Percentiles rank a stretch among this genome's conserved stretches.
phyloP scores from a whole-genome alignment of 768 basidiomycete genomes.

The Amanita pallidorosea region DNA sequence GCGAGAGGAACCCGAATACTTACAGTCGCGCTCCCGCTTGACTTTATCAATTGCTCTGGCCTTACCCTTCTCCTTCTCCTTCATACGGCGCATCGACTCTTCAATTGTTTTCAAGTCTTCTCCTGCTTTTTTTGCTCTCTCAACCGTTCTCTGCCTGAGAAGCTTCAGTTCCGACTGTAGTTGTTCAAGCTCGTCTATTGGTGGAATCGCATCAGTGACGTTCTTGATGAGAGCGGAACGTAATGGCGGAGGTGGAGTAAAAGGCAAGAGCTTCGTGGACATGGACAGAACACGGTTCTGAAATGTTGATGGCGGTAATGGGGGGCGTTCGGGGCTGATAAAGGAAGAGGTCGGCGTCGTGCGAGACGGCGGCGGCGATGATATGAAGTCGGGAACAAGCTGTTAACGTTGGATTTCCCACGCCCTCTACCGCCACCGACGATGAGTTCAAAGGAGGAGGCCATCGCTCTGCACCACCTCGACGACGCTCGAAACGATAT shows the following conservation, averaged over 20 bases:
- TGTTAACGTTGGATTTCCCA: constrained; percentile 50
- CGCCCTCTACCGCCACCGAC: constrained; percentile 29
- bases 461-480: constrained; percentile 17
- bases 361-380: constrained; percentile 16
- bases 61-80: constrained; percentile 69
- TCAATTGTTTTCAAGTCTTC: constrained; percentile 67
- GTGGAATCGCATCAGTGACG: constrained; percentile 55
- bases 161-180: constrained; percentile 51
- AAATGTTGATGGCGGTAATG: not conserved
- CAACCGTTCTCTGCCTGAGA: constrained; percentile 42
- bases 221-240: constrained; percentile 55
- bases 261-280: constrained; percentile 51
- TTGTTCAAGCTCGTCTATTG: constrained; percentile 59
- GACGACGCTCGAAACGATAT: constrained; percentile 71
- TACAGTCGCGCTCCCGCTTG: constrained; percentile 69
- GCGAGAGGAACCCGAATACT: constrained; percentile 21
- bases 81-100: constrained; percentile 67
- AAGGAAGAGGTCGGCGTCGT: constrained; percentile 6
- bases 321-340: not conserved
- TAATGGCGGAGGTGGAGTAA: constrained; percentile 33
- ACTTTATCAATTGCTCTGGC: constrained; percentile 59
- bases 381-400: constrained; percentile 26
- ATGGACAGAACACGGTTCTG: constrained; percentile 21
- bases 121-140: constrained; percentile 63
- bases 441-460: constrained; percentile 2